A percentile compares a stretch with the other conserved stretches of the same genome.
These are phyloP conservation scores for Falciphora oryzae DNA, from an alignment of 2,329 filamentous ascomycete species.

Conservation along the genomic window DNA sequence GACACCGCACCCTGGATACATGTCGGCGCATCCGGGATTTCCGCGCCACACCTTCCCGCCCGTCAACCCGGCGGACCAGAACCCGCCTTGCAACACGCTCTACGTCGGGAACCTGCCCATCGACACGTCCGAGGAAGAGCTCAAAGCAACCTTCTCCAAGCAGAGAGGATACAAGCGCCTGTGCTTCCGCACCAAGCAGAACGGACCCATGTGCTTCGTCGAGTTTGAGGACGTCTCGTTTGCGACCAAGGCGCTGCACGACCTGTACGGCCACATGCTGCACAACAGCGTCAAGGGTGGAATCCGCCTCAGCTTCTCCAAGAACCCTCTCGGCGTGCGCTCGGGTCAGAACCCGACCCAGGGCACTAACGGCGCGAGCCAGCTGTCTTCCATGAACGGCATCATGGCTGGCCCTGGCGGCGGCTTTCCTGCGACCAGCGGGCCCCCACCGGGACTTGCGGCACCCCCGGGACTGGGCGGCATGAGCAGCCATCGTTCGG, in stretches of 20 bases:
- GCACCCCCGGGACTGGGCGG: conserved; percentile 64
- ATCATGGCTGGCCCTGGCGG: conserved; percentile 48
- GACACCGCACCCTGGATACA: conserved; percentile 19
- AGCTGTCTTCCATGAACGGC: conserved; percentile 47
- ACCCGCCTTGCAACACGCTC: conserved; percentile 94
- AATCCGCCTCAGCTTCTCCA: conserved; percentile 93
- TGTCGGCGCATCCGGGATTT: conserved; percentile 44
- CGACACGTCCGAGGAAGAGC: conserved; percentile 89
- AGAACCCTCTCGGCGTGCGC: conserved; percentile 91
- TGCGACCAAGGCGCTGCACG: conserved; percentile 83
- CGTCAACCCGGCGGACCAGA: conserved; percentile 90
- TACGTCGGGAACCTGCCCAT: conserved; percentile 96
- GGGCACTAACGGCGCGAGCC: conserved; percentile 18
- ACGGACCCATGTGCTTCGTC: conserved; percentile 97
- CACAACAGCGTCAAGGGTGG: conserved; percentile 93
- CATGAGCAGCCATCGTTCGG: background rate
- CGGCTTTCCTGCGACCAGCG: conserved; percentile 62
- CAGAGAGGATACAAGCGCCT: conserved; percentile 93
- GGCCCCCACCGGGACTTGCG: conserved; percentile 75
- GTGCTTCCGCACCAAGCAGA: conserved; percentile 90
- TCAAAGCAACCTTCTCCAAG: conserved; percentile 89
- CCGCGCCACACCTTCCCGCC: conserved; percentile 67
- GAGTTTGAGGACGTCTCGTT: conserved; percentile 93
- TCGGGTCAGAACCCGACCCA: conserved; percentile 59
- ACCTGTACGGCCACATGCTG: conserved; percentile 79